phyloP scores from a whole-genome alignment of 1,284 basidiomycete species.

The Phlebopus sp. region DNA sequence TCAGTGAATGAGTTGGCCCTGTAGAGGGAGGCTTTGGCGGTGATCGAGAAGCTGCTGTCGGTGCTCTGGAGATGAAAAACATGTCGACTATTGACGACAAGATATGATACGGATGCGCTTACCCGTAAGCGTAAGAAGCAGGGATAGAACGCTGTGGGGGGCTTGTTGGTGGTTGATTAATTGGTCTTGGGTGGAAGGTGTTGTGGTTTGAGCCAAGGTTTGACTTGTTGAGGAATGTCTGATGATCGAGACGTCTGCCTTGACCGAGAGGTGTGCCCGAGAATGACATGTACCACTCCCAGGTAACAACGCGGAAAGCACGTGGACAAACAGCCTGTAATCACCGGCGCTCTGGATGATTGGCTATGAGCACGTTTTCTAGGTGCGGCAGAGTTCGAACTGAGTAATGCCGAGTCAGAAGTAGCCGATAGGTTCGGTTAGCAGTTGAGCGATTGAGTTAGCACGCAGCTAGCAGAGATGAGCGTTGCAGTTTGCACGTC shows the following conservation, averaged over 20 bases:
- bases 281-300: slow-evolving; percentile 69
- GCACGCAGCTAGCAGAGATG: not conserved
- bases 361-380: slow-evolving; percentile 7
- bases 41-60: slow-evolving; percentile 54
- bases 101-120: slow-evolving; percentile 25
- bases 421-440: not conserved
- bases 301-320: slow-evolving; percentile 4
- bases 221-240: slow-evolving; percentile 66
- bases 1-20: slow-evolving; percentile 25
- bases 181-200: slow-evolving; percentile 19
- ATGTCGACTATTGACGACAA: slow-evolving; percentile 10
- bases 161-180: slow-evolving; percentile 32
- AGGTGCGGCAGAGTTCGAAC: not conserved
- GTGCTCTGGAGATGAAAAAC: slow-evolving; percentile 44
- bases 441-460: not conserved
- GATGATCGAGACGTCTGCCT: slow-evolving; percentile 79
- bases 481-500: not conserved
- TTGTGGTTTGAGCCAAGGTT: slow-evolving; percentile 35
- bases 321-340: slow-evolving; percentile 4
- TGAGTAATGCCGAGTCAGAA: slow-evolving; percentile 1
- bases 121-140: slow-evolving; percentile 70
- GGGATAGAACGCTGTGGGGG: slow-evolving; percentile 41
- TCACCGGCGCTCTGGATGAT: not conserved
- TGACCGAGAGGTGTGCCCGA: slow-evolving; percentile 76
- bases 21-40: slow-evolving; percentile 49